Percentiles rank a stretch among this genome's conserved stretches.
Evolutionary conservation across 192 early-diverging fungal species (phyloP).

Genomic region (Backusella sp.): DNA sequence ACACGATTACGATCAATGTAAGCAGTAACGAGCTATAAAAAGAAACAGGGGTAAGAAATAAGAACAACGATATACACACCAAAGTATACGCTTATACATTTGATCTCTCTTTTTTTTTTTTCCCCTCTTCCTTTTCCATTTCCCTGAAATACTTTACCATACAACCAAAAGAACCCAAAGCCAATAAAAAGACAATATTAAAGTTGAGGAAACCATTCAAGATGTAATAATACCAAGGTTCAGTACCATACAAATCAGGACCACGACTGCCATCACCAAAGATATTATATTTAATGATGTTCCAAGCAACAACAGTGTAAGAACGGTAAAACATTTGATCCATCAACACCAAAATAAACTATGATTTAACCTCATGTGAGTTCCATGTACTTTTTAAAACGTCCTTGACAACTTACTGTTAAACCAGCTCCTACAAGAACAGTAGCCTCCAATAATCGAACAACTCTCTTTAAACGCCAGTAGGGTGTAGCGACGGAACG

Average conservation of each 20-base stretch:
- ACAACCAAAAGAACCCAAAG: constrained; percentile 60
- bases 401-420: constrained; percentile 27
- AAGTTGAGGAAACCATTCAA: constrained; percentile 90
- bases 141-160: constrained; percentile 43
- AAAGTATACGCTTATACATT: not conserved
- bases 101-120: not conserved
- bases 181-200: constrained; percentile 77
- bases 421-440: constrained; percentile 34
- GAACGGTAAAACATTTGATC: constrained; percentile 81
- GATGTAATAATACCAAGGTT: constrained; percentile 93
- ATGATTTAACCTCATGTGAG: not conserved
- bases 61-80: not conserved
- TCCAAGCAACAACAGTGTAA: constrained; percentile 71
- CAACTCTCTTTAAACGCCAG: constrained; percentile 45
- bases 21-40: constrained; percentile 42
- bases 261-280: constrained; percentile 61
- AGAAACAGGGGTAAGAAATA: not conserved
- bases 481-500: constrained; percentile 28
- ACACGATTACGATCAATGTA: constrained; percentile 45
- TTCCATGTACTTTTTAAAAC: not conserved
- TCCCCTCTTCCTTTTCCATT: too few species aligned
- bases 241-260: constrained; percentile 85
- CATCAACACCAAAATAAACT: constrained; percentile 63
- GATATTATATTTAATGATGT: constrained; percentile 93
- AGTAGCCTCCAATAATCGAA: constrained; percentile 42